Conservation (phyloP, 192 early-diverging fungal species). For the Thoreauomyces humboldtii region DNA sequence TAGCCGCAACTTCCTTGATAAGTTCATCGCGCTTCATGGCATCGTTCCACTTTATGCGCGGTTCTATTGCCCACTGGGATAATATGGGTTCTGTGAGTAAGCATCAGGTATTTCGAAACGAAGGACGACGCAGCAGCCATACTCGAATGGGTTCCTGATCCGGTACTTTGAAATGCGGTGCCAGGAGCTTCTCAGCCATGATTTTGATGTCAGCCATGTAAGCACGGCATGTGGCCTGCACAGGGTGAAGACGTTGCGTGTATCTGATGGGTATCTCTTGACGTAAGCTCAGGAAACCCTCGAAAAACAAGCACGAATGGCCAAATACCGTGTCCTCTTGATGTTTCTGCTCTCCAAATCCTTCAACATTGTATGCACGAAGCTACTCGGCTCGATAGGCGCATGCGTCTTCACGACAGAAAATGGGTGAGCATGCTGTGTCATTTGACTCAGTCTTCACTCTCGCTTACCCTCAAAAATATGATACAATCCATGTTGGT, state of each 20-base stretch:
- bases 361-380: slow-evolving; percentile 28
- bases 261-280: slow-evolving; percentile 17
- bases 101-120: no score
- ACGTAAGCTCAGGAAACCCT: no score
- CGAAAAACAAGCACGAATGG: not conserved
- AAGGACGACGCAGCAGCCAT: no score
- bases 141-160: no score
- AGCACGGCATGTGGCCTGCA: slow-evolving; percentile 27
- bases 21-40: slow-evolving; percentile 33
- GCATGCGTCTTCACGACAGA: not conserved
- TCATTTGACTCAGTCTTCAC: no score
- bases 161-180: slow-evolving; percentile 27
- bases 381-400: slow-evolving; percentile 33
- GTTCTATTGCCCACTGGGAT: slow-evolving; percentile 37
- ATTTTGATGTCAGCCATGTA: slow-evolving; percentile 26
- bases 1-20: slow-evolving; percentile 33
- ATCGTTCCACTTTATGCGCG: slow-evolving; percentile 32
- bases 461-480: slow-evolving; percentile 35
- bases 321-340: slow-evolving; percentile 36
- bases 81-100: not conserved
- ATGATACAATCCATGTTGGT: slow-evolving; percentile 44
- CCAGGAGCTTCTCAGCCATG: slow-evolving; percentile 22
- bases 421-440: no score
- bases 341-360: slow-evolving; percentile 33
- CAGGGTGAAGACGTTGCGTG: slow-evolving; percentile 23